Evolutionary conservation across 331 rosid species (phyloP), one percentile per base, ranked within the genome.

Genomic region (Acacia pycnantha): DNA sequence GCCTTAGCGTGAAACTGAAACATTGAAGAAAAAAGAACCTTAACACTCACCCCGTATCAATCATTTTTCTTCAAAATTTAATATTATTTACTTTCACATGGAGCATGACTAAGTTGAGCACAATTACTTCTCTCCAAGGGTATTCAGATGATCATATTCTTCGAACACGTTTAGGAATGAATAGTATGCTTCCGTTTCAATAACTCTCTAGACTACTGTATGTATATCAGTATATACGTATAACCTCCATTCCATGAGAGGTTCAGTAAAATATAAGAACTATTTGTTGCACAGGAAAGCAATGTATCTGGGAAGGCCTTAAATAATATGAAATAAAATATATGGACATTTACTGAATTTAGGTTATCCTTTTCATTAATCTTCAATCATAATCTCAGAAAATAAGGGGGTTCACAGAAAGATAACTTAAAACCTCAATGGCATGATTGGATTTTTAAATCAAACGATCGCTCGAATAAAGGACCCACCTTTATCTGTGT

Each of bases 11-110:
- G 51, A 88, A 35, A 84, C 35, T 70, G 53, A 70, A 43, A 41
- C 56, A 64, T 76, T 58, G 41, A 84, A 70, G 58, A 69, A 70
- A 84, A 73, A 61, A 5, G 2, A 58, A 69, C 62, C 73, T 76
- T 27, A 27, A 72, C 71, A 70, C 65, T 69, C 48, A 78, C 7
- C 61, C 77, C 22, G 41, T 40, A 29, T 59, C 75, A 71, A 33
- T 71, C n/a, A 33, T 76, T 47, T 53, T 71, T 22, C 31, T 11
- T 68, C n/a, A 0, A 56, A 53, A n/a, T 48, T 48, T 14, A 58
- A n/a, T 1, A 58, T 22, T n/a, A 58, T 37, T 66, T 79, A 56
- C 56, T 76, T 76, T 80, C 71, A 72, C 58, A 77, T 47, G 51
- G 4, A 76, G 69, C 50, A 24, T 54, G 54, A 56, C 66, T 75